phyloP scores from a whole-genome alignment of 2,329 filamentous ascomycete genomes.

The Calonectria pteridis region DNA sequence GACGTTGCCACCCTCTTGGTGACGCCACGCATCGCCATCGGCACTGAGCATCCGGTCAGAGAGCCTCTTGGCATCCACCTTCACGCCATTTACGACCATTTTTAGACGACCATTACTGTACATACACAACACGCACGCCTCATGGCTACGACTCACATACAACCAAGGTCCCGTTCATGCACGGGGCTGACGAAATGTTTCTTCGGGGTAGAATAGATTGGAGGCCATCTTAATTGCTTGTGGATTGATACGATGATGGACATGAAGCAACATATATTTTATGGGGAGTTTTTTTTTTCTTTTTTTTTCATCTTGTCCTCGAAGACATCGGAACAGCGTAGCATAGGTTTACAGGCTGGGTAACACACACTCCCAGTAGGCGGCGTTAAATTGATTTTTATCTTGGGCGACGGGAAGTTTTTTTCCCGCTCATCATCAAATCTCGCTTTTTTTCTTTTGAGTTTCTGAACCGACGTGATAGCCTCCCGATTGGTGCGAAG shows the following conservation, averaged over 20 bases:
- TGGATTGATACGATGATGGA: slow-evolving; percentile 9
- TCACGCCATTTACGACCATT: slow-evolving; percentile 1
- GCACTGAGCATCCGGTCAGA: neutral
- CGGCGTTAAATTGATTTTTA: slow-evolving; percentile 21
- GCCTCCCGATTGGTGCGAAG: neutral
- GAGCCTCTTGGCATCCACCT: neutral
- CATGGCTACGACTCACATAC: slow-evolving; percentile 36
- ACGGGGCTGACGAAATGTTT: slow-evolving; percentile 4
- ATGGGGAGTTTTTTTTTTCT: neutral
- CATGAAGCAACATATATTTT: slow-evolving; percentile 19
- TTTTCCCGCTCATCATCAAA: neutral
- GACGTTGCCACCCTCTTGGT: neutral
- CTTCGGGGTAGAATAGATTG: neutral
- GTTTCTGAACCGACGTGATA: neutral
- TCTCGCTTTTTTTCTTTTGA: neutral
- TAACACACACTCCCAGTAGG: slow-evolving; percentile 22
- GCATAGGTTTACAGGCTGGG: slow-evolving; percentile 22
- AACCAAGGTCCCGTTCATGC: slow-evolving; percentile 37
- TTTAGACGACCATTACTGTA: slow-evolving; percentile 24
- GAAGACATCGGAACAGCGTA: slow-evolving; percentile 11
- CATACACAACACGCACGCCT: slow-evolving; percentile 8
- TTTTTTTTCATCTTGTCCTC: neutral
- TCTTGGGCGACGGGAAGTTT: neutral
- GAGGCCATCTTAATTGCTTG: slow-evolving; percentile 5
- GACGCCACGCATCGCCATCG: neutral